Percentiles rank a stretch among this genome's conserved stretches.
These are phyloP conservation scores for Cordyceps militaris DNA, from an alignment of 2,329 filamentous ascomycete genomes.

Conservation along the genomic window DNA sequence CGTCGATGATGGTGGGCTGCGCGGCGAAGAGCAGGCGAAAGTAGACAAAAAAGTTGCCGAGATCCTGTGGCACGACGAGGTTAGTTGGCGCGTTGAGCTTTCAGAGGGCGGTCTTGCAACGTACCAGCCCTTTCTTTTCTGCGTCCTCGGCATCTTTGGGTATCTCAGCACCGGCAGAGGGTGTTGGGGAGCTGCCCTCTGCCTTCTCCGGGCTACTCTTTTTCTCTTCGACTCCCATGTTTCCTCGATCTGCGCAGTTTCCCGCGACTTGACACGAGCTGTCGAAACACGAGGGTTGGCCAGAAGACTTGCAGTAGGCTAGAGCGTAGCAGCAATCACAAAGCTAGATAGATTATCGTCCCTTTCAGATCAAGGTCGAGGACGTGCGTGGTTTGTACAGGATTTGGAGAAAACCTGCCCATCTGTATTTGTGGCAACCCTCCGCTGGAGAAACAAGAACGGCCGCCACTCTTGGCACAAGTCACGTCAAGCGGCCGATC, in stretches of 20 bases:
- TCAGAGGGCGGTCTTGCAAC: not conserved
- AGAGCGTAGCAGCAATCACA: no score
- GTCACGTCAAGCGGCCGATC: not conserved
- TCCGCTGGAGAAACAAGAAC: not conserved
- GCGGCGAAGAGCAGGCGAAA: slow-evolving; percentile 29
- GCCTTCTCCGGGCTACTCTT: not conserved
- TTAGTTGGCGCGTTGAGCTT: not conserved
- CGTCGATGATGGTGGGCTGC: slow-evolving; percentile 28
- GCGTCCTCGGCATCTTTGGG: not conserved
- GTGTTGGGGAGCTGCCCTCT: no score
- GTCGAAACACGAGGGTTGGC: no score
- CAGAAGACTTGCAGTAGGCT: not conserved
- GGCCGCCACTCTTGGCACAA: not conserved
- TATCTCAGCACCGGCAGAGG: no score
- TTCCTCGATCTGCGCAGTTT: not conserved
- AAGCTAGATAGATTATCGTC: no score
- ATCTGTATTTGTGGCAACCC: not conserved
- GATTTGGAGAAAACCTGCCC: no score
- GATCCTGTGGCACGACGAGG: not conserved
- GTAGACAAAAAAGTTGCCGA: slow-evolving; percentile 23
- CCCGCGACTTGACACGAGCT: no score
- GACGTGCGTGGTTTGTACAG: no score
- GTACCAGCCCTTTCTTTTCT: not conserved
- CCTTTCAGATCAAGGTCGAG: no score
- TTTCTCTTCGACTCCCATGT: not conserved